Base-by-base conservation (phyloP, 176 grass and related monocot species). In the Aegilops umbellulata region DNA sequence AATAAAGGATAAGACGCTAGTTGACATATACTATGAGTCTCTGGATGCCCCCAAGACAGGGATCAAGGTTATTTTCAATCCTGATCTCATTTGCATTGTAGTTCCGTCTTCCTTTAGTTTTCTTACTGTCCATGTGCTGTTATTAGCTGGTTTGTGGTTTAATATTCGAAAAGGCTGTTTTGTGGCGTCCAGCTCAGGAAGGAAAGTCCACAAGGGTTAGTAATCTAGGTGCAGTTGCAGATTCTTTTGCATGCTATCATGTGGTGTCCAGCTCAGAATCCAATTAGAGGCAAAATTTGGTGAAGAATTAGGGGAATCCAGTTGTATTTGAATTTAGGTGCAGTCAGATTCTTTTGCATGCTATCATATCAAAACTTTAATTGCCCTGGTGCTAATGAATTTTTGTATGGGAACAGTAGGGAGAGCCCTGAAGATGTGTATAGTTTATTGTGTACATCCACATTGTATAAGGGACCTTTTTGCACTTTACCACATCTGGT, bases 21-120 rank as follows among this genome's bases (percentile, higher is more conserved):
- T 89, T 39, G 86, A 97, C 44, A 90, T 94, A 77, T 94, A 94
- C 46, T 97, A 97, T 75, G 69, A 80, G 26, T 90, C 92, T 39
- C 17, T 94, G 46, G 92, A 97, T 92, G 86, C 94, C 6, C 30
- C 86, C 4, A 97, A 97, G 78, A 53, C 23, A 35, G 94, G 92
- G 53, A 42, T 74, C 25, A 72, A 97, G 92, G 94, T 94, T 35
- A 19, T 77, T 46, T 51, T 44, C 4, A 32, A 20, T 81, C 9
- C 62, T 81, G 34, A 5, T 22, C 65, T 23, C 39, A 7, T 14
- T 67, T 67, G 60, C 8, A 3, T 57, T 30, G 47, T 60, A 17
- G 20, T n/a, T 78, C 3, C 5, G 65, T 11, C 19, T 3, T 51
- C 61, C 61, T 30, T 6, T 53, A 11, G 5, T 53, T 64, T 64